Conservation (phyloP, 805 yeast genomes). For the Crinitomyces ghanaensis region DNA sequence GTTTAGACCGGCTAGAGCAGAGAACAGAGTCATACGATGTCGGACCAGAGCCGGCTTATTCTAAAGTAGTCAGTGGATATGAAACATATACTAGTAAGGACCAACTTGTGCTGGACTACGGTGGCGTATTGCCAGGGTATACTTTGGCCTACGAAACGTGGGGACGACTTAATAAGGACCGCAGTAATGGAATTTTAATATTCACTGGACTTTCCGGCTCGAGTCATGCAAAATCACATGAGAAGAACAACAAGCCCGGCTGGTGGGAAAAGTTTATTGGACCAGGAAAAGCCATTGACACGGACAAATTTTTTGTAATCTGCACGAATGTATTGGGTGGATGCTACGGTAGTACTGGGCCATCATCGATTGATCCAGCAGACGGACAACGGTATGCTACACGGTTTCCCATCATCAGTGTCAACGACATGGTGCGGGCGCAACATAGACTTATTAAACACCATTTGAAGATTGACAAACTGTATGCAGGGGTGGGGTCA, state of each 20-base stretch:
- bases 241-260: slow-evolving; percentile 56
- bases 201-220: slow-evolving; percentile 93
- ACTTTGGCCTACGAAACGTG: slow-evolving; percentile 89
- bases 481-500: slow-evolving; percentile 77
- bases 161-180: slow-evolving; percentile 59
- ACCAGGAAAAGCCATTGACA: slow-evolving; percentile 65
- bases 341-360: slow-evolving; percentile 92
- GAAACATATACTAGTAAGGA: slow-evolving; percentile 40
- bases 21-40: slow-evolving; percentile 36
- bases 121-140: slow-evolving; percentile 62
- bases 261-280: slow-evolving; percentile 98
- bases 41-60: slow-evolving; percentile 82
- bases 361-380: slow-evolving; percentile 67
- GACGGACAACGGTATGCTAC: slow-evolving; percentile 65
- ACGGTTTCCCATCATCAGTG: slow-evolving; percentile 72
- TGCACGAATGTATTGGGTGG: slow-evolving; percentile 93
- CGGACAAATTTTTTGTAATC: slow-evolving; percentile 66
- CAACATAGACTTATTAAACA: slow-evolving; percentile 59
- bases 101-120: slow-evolving; percentile 69
- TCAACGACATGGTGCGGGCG: slow-evolving; percentile 86
- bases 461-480: slow-evolving; percentile 48
- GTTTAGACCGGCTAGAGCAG: slow-evolving; percentile 64
- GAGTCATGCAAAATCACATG: slow-evolving; percentile 82
- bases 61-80: slow-evolving; percentile 57
- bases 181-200: slow-evolving; percentile 62